phyloP scores from a whole-genome alignment of 768 basidiomycete genomes.

The Sistotremastrum niveocremeum region DNA sequence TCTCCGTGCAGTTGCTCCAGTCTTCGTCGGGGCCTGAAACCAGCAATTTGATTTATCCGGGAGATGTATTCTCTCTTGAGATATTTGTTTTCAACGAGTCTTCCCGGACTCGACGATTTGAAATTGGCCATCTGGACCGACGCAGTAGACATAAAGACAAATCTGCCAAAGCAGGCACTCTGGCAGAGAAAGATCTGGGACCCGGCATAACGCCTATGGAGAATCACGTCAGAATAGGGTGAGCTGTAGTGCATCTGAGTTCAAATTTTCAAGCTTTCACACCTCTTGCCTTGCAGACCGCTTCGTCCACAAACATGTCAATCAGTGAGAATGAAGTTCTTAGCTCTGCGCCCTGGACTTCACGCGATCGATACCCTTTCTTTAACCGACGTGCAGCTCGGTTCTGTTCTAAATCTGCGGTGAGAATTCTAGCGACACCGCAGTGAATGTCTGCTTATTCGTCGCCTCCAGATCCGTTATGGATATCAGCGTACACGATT shows the following conservation, averaged over 20 bases:
- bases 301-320: slow-evolving; percentile 73
- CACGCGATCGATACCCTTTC: slow-evolving; percentile 62
- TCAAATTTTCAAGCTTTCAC: too few relatives aligned
- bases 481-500: slow-evolving; percentile 61
- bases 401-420: slow-evolving; percentile 62
- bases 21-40: slow-evolving; percentile 8
- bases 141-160: slow-evolving; percentile 29
- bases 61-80: slow-evolving; percentile 67
- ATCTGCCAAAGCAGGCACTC: slow-evolving; percentile 13
- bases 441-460: neutral
- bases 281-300: slow-evolving; percentile 32
- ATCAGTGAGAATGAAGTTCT: slow-evolving; percentile 74
- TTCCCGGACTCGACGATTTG: slow-evolving; percentile 61
- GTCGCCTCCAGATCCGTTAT: slow-evolving; percentile 45
- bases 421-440: slow-evolving; percentile 17
- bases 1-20: slow-evolving; percentile 47
- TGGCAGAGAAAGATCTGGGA: slow-evolving; percentile 14
- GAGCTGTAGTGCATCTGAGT: slow-evolving; percentile 12
- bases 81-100: slow-evolving; percentile 82
- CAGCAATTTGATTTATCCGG: slow-evolving; percentile 43
- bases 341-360: slow-evolving; percentile 68
- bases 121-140: slow-evolving; percentile 53
- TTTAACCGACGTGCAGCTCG: slow-evolving; percentile 63
- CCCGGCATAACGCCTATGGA: slow-evolving; percentile 66
- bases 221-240: slow-evolving; percentile 71